Evolutionary conservation across 106 monocot genomes (phyloP).

Genomic region (Dendrobium chrysotoxum): DNA sequence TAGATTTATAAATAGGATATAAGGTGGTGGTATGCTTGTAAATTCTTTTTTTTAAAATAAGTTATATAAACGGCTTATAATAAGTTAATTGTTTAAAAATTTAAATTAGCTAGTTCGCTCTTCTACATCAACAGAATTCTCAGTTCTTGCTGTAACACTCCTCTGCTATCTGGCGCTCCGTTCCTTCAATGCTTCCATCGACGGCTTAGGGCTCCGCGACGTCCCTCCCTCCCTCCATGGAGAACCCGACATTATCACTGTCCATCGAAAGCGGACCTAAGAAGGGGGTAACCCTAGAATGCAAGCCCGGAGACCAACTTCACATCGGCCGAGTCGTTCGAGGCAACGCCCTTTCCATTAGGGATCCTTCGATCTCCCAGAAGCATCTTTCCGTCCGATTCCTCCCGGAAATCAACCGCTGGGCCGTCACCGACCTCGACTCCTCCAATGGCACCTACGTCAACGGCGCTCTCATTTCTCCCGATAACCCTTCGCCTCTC

Average conservation of each 20-base stretch:
- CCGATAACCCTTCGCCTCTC: conserved; percentile 27
- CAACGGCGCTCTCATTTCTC: conserved; percentile 33
- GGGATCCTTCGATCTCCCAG: conserved; percentile 74
- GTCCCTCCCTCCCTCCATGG: conserved; percentile 7
- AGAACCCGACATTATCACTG: conserved; percentile 7
- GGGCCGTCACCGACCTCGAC: conserved; percentile 64
- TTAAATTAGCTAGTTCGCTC: too few species aligned
- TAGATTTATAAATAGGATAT: too few species aligned
- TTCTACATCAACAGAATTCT: too few species aligned
- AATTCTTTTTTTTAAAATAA: too few species aligned
- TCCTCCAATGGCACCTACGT: conserved; percentile 80
- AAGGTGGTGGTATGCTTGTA: too few species aligned
- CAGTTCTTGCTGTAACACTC: too few species aligned
- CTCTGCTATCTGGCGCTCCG: too few species aligned
- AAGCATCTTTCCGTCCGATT: conserved; percentile 50
- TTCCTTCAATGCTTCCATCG: too few species aligned
- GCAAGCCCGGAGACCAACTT: conserved; percentile 22
- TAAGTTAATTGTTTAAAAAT: too few species aligned
- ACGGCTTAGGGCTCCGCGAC: too few species aligned
- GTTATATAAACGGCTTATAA: too few species aligned
- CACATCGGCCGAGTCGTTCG: conserved; percentile 66
- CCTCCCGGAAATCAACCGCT: conserved; percentile 19
- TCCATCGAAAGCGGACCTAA: conserved; percentile 49
- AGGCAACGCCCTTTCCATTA: conserved; percentile 75
- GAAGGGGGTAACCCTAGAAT: conserved; percentile 42